Base-by-base conservation (phyloP, 2,329 filamentous ascomycete genomes). In the Epichloe baconii region DNA sequence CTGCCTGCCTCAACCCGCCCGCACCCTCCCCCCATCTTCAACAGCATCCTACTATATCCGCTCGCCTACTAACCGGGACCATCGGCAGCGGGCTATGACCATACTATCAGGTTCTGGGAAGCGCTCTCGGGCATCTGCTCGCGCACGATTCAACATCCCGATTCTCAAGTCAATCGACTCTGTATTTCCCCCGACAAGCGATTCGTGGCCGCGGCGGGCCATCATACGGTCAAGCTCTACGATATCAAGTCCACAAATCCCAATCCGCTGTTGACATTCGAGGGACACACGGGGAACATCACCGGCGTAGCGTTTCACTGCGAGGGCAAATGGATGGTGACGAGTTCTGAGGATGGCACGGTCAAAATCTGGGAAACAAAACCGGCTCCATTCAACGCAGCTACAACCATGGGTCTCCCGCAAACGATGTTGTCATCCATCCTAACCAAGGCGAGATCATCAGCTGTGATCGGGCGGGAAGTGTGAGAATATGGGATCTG, bases 311-410 rank as follows among this genome's bases (percentile, higher is more conserved):
- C 90, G 11, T 98, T 98, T 66, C 93, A 98, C 68, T 97, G 91
- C 66, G 93, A 98, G 68, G 90, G 91, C 11, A 98, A 98, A 71
- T 98, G 93, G 93, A 96, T 98, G 87, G 93, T 97, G 17, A 98
- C 93, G 10, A 94, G 86, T 67, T 95, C 88, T 45, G 93, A 98
- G 68, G 93, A 98, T 64, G 88, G 90, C 61, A 95, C 88, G 0
- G 90, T 96, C 63, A 95, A 95, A 75, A 95, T 96, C 56, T 96
- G 90, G 90, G 91, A 96, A 66, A 95, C 89, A 5, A 76, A 45
- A 86, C 79, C 12, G 91, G 88, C 44, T 83, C 79, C 52, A 82
- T 97, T 50, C 93, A 98, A 70, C 81, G 93, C 50, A 95, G 91
- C 69, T 98, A 98, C 67, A 84, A 80, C 58, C 93, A 98, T 66